These are phyloP conservation scores for Trametes pubescens DNA, from an alignment of 1,284 basidiomycete genomes.

Conservation along the genomic window DNA sequence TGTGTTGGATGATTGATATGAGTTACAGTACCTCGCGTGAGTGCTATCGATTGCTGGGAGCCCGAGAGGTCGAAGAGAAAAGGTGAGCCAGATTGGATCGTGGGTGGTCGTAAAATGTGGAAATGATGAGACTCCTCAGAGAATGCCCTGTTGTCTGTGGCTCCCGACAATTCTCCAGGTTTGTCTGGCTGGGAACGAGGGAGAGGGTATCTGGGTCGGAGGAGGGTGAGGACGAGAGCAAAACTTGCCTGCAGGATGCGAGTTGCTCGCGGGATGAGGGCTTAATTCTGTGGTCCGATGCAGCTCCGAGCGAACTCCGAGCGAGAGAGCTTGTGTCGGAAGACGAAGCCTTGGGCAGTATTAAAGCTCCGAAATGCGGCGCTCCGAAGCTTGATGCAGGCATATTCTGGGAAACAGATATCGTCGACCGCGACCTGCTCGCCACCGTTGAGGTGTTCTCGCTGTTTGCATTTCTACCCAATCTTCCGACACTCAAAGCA, in stretches of 20 bases:
- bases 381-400: background rate
- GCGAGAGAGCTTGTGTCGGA: background rate
- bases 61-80: constrained; percentile 13
- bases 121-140: background rate
- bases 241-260: constrained; percentile 9
- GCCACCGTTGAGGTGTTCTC: background rate
- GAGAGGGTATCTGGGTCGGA: constrained; percentile 11
- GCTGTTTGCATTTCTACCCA: background rate
- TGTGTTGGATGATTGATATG: background rate
- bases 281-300: background rate
- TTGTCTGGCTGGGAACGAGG: background rate
- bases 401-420: background rate
- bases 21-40: constrained; percentile 28
- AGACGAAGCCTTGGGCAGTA: too few species aligned
- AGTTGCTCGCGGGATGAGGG: background rate
- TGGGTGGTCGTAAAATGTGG: background rate
- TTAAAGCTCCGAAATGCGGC: background rate
- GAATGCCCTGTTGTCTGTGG: background rate
- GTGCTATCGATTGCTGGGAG: constrained; percentile 32
- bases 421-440: background rate
- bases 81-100: constrained; percentile 24
- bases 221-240: constrained; percentile 13
- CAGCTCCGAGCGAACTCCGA: background rate
- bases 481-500: too few species aligned
- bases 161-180: too few species aligned